Evolutionary conservation across 805 yeast genomes (phyloP), one percentile per base, ranked within the genome.

Genomic region (Candida pseudofarinosa): DNA sequence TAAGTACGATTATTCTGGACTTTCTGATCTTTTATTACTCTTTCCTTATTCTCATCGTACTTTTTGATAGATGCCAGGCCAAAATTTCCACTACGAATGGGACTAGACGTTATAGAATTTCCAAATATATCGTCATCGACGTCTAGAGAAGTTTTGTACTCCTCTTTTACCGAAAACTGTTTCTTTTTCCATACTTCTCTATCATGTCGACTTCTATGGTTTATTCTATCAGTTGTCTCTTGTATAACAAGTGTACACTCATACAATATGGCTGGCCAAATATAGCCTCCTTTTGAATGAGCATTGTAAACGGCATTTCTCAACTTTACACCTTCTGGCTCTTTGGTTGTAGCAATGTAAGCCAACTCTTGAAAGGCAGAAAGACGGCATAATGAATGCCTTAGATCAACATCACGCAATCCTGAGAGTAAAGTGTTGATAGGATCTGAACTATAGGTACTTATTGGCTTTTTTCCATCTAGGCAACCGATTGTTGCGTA

Each of bases 311-410:
- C 74, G 3, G 79, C 67, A 20, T 58, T 49, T 56, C 90, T 71
- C 40, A 76, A 64, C 39, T 75, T 71, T 3, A 62, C 49, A 4
- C 63, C 70, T 40, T 63, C 69, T 4, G 52, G 47, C 46, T 75
- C 73, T 1, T 67, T 56, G 2, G 79, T 62, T 1, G 80, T 75
- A 5, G 89, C 67, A 37, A 85, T 67, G 52, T 76, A 81, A 0
- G 87, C 84, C 41, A 85, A 65, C 55, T 85, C 93, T 61, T 85
- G 91, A 62, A 79, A 84, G 2, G 91, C 89, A 1, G 88, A 80
- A 45, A 80, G 56, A 45, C 80, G 74, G 39, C 59, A 49, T 38
- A 69, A 53, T 41, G 58, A 61, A 38, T 57, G 42, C 3, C 48
- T 48, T 0, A 67, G 61, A 12, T 60, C 65, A 1, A 77, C 76